Percentiles rank a stretch among this genome's conserved stretches.
These are phyloP conservation scores for Amanita thiersii DNA, from an alignment of 768 basidiomycete genomes.

Conservation along the genomic window DNA sequence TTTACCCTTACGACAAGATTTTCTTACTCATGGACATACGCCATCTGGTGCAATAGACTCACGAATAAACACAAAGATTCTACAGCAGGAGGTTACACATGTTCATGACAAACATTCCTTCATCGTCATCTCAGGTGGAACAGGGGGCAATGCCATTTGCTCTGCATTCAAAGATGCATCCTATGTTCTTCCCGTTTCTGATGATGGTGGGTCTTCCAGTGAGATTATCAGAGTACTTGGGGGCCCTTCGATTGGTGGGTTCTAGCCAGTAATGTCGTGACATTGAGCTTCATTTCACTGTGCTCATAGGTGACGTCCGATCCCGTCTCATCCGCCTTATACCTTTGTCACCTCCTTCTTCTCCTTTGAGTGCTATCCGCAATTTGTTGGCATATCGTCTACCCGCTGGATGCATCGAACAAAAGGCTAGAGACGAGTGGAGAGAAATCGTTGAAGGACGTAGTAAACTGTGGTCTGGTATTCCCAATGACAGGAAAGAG, in stretches of 20 bases:
- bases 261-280: background rate
- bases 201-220: slow-evolving; percentile 92
- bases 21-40: background rate
- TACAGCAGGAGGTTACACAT: slow-evolving; percentile 1
- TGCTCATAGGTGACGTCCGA: slow-evolving; percentile 66
- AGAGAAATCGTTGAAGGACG: slow-evolving; percentile 85
- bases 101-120: slow-evolving; percentile 35
- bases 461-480: slow-evolving; percentile 73
- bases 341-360: slow-evolving; percentile 47
- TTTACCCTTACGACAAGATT: slow-evolving; percentile 42
- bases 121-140: slow-evolving; percentile 86
- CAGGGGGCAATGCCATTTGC: slow-evolving; percentile 88
- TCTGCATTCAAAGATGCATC: slow-evolving; percentile 71
- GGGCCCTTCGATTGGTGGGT: slow-evolving; percentile 72
- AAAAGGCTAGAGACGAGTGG: slow-evolving; percentile 85
- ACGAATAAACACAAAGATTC: background rate
- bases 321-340: slow-evolving; percentile 87
- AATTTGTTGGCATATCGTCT: slow-evolving; percentile 75
- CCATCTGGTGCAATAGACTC: background rate
- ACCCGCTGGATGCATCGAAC: slow-evolving; percentile 57
- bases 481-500: slow-evolving; percentile 87
- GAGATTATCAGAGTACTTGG: slow-evolving; percentile 91
- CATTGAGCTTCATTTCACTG: background rate
- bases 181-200: slow-evolving; percentile 88
- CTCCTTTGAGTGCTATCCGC: slow-evolving; percentile 68